Evolutionary conservation across 768 basidiomycete species (phyloP).

Genomic region (Amanita rimosa): DNA sequence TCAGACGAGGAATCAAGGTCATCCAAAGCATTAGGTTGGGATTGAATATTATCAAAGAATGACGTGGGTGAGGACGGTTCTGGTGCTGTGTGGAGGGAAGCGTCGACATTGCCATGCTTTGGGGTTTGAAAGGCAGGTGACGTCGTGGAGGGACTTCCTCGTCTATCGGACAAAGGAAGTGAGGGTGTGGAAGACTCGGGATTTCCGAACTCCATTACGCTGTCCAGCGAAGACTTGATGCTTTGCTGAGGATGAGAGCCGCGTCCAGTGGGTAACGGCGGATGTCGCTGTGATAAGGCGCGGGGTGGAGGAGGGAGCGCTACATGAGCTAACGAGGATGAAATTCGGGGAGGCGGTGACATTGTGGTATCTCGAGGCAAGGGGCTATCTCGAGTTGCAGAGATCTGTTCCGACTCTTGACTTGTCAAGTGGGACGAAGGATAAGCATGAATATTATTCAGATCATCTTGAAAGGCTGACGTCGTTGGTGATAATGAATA

Average conservation of each 20-base stretch:
- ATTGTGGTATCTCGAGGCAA: slow-evolving; percentile 26
- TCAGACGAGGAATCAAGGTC: slow-evolving; percentile 57
- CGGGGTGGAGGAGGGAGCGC: slow-evolving; percentile 51
- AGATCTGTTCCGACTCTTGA: slow-evolving; percentile 16
- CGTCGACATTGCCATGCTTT: slow-evolving; percentile 25
- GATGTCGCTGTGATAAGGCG: neutral
- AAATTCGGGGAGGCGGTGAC: slow-evolving; percentile 54
- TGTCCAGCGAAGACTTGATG: slow-evolving; percentile 8
- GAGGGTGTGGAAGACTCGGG: slow-evolving; percentile 35
- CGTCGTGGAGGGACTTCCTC: slow-evolving; percentile 13
- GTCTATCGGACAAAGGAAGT: slow-evolving; percentile 23
- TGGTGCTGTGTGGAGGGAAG: slow-evolving; percentile 48
- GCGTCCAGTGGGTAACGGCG: neutral
- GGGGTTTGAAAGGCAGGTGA: slow-evolving; percentile 37
- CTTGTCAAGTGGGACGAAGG: slow-evolving; percentile 15
- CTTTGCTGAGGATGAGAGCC: slow-evolving; percentile 1
- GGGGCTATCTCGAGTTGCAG: slow-evolving; percentile 15
- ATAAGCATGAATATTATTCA: slow-evolving; percentile 18
- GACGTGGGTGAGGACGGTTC: slow-evolving; percentile 54
- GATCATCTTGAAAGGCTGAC: slow-evolving; percentile 68
- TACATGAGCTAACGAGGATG: slow-evolving; percentile 45
- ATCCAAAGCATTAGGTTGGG: slow-evolving; percentile 62
- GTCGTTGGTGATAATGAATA: slow-evolving; percentile 53
- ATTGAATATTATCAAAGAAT: slow-evolving; percentile 69
- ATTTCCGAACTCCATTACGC: slow-evolving; percentile 24